Conservation (phyloP, 139 green algal species). For the Picochlorum sp. region DNA sequence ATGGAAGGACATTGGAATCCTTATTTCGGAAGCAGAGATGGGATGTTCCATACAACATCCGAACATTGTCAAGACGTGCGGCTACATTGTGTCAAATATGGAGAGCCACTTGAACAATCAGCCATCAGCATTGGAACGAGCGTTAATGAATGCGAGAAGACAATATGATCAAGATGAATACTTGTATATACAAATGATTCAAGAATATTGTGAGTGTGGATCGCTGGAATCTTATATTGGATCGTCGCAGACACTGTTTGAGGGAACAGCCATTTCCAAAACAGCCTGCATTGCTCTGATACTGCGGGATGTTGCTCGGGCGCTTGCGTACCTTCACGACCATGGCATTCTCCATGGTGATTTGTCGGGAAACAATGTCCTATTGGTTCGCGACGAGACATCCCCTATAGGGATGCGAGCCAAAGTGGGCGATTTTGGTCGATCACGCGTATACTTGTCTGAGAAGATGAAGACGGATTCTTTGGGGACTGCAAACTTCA, state of each 20-base stretch:
- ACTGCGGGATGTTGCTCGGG: background rate
- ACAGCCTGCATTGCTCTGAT: background rate
- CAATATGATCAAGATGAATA: background rate
- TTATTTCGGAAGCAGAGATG: background rate
- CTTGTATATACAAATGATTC: background rate
- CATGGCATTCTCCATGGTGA: background rate
- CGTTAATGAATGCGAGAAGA: background rate
- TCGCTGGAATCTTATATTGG: background rate
- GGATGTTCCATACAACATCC: background rate
- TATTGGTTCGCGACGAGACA: background rate
- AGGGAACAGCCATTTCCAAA: background rate
- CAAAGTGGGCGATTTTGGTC: background rate
- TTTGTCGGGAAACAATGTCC: background rate
- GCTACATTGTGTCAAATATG: background rate
- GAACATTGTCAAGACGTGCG: background rate
- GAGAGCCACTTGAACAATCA: background rate
- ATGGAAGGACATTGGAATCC: background rate
- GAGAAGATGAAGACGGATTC: background rate
- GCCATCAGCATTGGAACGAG: background rate
- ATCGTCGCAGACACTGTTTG: background rate
- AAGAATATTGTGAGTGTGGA: background rate
- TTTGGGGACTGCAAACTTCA: background rate
- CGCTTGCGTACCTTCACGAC: background rate
- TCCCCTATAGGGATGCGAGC: background rate
- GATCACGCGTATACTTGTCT: background rate